These are phyloP conservation scores for Penicillium salamii DNA, from an alignment of 495 filamentous ascomycete genomes.

Conservation along the genomic window DNA sequence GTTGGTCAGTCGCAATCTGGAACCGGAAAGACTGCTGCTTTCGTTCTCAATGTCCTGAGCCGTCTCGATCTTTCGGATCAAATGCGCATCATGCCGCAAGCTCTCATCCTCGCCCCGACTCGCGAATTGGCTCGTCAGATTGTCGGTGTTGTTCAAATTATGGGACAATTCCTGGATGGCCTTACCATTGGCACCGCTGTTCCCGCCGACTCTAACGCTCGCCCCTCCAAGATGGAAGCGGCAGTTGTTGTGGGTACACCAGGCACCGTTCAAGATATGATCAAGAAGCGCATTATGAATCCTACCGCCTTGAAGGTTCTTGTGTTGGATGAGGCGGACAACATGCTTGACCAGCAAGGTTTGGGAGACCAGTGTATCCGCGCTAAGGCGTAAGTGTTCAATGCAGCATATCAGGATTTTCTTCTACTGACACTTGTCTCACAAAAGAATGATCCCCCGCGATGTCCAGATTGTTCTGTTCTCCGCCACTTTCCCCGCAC, in stretches of 20 bases:
- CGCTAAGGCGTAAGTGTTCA: slow-evolving; percentile 67
- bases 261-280: slow-evolving; percentile 84
- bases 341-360: slow-evolving; percentile 93
- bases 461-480: slow-evolving; percentile 85
- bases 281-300: slow-evolving; percentile 68
- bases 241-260: slow-evolving; percentile 91
- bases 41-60: slow-evolving; percentile 84
- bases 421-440: slow-evolving; percentile 2
- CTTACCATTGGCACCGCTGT: slow-evolving; percentile 75
- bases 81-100: slow-evolving; percentile 63
- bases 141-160: slow-evolving; percentile 70
- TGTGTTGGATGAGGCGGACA: slow-evolving; percentile 91
- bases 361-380: slow-evolving; percentile 91
- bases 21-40: slow-evolving; percentile 97
- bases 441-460: slow-evolving; percentile 62
- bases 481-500: slow-evolving; percentile 89
- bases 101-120: slow-evolving; percentile 85
- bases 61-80: slow-evolving; percentile 69
- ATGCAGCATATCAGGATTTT: neutral
- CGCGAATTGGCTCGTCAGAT: slow-evolving; percentile 96
- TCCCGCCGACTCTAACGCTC: slow-evolving; percentile 63
- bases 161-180: slow-evolving; percentile 77
- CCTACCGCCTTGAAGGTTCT: slow-evolving; percentile 66
- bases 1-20: slow-evolving; percentile 98
- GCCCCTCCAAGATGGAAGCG: slow-evolving; percentile 59